A percentile compares a stretch with the other conserved stretches of the same genome.
phyloP scores from a whole-genome alignment of 23 red algal genomes.

The Gracilaria gracilis region DNA sequence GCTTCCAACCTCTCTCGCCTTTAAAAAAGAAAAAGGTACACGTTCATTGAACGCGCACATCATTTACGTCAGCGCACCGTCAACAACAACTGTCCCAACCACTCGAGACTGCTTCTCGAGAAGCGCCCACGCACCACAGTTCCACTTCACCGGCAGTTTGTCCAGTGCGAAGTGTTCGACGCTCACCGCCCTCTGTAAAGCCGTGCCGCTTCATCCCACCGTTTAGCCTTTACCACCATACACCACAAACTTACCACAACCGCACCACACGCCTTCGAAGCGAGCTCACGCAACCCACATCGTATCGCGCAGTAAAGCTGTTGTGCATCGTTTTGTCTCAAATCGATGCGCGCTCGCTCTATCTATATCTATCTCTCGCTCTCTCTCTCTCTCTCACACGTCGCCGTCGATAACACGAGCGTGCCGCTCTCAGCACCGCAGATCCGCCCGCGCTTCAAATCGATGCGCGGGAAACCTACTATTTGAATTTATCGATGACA shows the following conservation, averaged over 20 bases:
- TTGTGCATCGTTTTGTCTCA: too few relatives aligned
- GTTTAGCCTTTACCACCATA: constrained; percentile 4
- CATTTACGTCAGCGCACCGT: not conserved
- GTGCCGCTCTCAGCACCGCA: too few relatives aligned
- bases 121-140: not conserved
- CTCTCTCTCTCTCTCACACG: not conserved
- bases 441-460: not conserved
- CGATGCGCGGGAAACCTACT: not conserved
- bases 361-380: too few relatives aligned
- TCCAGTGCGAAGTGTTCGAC: not conserved
- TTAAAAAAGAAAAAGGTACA: not conserved
- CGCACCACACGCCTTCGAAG: not conserved
- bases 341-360: too few relatives aligned
- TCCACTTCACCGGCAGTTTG: not conserved
- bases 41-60: not conserved
- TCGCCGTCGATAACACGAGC: not conserved
- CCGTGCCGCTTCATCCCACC: too few relatives aligned
- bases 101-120: not conserved
- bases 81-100: not conserved
- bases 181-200: not conserved
- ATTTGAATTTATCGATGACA: constrained; percentile 9
- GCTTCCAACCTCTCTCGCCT: too few relatives aligned
- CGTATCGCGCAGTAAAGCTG: too few relatives aligned
- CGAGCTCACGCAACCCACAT: too few relatives aligned
- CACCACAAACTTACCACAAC: not conserved